A percentile compares a stretch with the other conserved stretches of the same genome.
Evolutionary conservation across 2,329 filamentous ascomycete species (phyloP).

Genomic region (Ceratocystis cubensis): DNA sequence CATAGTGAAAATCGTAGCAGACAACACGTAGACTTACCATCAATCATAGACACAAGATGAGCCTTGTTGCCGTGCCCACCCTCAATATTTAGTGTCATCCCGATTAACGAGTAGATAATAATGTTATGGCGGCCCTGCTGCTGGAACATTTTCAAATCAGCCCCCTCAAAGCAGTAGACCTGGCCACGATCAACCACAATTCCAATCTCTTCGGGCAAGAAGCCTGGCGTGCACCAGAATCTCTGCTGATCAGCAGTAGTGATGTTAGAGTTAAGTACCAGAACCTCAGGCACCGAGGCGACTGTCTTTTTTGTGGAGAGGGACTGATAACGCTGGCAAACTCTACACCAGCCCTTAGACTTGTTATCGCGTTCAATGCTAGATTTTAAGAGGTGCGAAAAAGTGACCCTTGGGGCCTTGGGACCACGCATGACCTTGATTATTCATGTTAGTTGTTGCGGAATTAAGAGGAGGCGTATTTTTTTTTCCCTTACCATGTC

Average conservation of each 20-base stretch:
- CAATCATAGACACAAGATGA: conserved; percentile 82
- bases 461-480: background rate
- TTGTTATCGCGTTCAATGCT: conserved; percentile 84
- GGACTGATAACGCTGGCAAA: conserved; percentile 81
- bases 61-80: conserved; percentile 65
- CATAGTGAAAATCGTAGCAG: conserved; percentile 1
- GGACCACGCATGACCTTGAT: conserved; percentile 30
- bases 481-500: conserved; percentile 15
- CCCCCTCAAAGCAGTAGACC: conserved; percentile 87
- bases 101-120: conserved; percentile 80
- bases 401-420: conserved; percentile 48
- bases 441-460: background rate
- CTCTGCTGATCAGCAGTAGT: conserved; percentile 59
- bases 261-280: conserved; percentile 77
- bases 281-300: conserved; percentile 66
- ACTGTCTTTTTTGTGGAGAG: conserved; percentile 76
- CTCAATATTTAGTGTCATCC: conserved; percentile 81
- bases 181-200: conserved; percentile 84
- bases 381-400: conserved; percentile 83
- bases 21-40: conserved; percentile 42
- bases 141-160: conserved; percentile 69
- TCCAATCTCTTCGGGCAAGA: conserved; percentile 88
- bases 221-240: conserved; percentile 79
- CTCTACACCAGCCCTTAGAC: conserved; percentile 83
- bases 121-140: conserved; percentile 70